These are phyloP conservation scores for Phytophthora sansomeana DNA, from an alignment of 352 stramenopile species.

Conservation along the genomic window DNA sequence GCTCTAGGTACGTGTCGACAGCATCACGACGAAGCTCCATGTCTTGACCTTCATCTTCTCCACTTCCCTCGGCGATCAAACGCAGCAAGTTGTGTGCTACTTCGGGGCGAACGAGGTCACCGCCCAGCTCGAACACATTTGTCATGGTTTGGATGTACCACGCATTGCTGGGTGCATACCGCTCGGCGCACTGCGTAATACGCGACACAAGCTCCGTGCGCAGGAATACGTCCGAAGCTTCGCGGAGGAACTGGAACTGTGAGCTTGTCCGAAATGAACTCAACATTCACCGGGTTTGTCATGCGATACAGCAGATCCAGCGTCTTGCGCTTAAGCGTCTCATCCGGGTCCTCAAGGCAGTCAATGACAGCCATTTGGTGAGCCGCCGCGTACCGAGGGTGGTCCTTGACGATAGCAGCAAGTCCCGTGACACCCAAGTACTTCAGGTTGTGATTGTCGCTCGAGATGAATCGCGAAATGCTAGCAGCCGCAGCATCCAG, in stretches of 20 bases:
- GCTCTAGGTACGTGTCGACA: conserved; percentile 97
- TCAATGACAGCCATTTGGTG: conserved; percentile 99
- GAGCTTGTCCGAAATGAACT: conserved; percentile 99
- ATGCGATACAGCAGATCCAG: conserved; percentile 97
- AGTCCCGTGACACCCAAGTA: conserved; percentile 99
- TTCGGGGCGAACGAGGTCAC: conserved; percentile 97
- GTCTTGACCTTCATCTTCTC: conserved; percentile 97
- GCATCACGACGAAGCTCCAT: conserved; percentile 97
- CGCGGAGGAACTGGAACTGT: conserved; percentile 96
- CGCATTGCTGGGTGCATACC: conserved; percentile 96
- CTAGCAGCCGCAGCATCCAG: conserved; percentile 94
- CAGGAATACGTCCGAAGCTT: conserved; percentile 98
- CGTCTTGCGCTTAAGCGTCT: conserved; percentile 99
- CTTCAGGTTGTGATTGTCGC: conserved; percentile 97
- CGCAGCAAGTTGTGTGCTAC: conserved; percentile 98
- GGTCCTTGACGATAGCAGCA: conserved; percentile 97
- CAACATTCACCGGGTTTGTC: conserved; percentile 99
- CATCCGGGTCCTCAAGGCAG: conserved; percentile 99
- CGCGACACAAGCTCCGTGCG: conserved; percentile 97
- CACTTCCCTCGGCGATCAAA: conserved; percentile 97
- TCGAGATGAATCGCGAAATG: conserved; percentile 96
- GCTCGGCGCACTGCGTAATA: conserved; percentile 98
- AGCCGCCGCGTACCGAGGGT: conserved; percentile 96
- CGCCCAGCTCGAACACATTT: conserved; percentile 95
- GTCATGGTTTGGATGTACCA: conserved; percentile 99